Evolutionary conservation across 73 alveolate genomes (phyloP).

Genomic region (Tetrahymena borealis): DNA sequence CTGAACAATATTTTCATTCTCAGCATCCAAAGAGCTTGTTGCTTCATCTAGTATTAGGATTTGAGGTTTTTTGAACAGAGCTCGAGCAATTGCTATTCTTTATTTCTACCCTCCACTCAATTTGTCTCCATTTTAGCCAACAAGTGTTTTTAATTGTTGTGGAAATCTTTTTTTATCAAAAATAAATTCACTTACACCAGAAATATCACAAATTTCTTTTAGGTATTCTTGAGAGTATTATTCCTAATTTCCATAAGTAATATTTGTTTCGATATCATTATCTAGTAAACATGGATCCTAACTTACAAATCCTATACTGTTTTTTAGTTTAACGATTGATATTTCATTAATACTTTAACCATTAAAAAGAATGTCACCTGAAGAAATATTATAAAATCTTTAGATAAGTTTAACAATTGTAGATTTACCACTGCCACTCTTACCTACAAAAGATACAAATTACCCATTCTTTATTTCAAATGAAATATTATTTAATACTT

Average conservation of each 20-base stretch:
- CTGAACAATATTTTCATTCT: slow-evolving; percentile 41
- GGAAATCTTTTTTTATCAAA: slow-evolving; percentile 30
- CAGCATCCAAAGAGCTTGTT: slow-evolving; percentile 50
- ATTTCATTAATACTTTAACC: slow-evolving; percentile 63
- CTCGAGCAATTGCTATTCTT: slow-evolving; percentile 55
- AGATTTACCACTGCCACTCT: slow-evolving; percentile 54
- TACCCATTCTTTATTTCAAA: slow-evolving; percentile 54
- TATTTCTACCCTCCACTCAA: slow-evolving; percentile 43
- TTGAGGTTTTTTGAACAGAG: slow-evolving; percentile 42
- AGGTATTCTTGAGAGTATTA: slow-evolving; percentile 3
- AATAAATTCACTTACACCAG: slow-evolving; percentile 36
- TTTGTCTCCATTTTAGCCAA: slow-evolving; percentile 55
- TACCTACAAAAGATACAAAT: slow-evolving; percentile 74
- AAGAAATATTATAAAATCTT: slow-evolving; percentile 15
- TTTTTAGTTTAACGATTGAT: slow-evolving; percentile 54
- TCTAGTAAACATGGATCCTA: slow-evolving; percentile 78
- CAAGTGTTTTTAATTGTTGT: slow-evolving; percentile 34
- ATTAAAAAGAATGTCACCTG: slow-evolving; percentile 68
- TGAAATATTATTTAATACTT: slow-evolving; percentile 45
- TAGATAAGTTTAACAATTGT: slow-evolving; percentile 11
- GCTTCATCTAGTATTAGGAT: slow-evolving; percentile 57
- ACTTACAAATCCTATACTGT: slow-evolving; percentile 64
- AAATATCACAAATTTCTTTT: slow-evolving; percentile 32
- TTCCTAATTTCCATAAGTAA: slow-evolving; percentile 50
- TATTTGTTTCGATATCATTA: slow-evolving; percentile 64